These are phyloP conservation scores for Annulohypoxylon stygium DNA, from an alignment of 495 filamentous ascomycete genomes.

Conservation along the genomic window DNA sequence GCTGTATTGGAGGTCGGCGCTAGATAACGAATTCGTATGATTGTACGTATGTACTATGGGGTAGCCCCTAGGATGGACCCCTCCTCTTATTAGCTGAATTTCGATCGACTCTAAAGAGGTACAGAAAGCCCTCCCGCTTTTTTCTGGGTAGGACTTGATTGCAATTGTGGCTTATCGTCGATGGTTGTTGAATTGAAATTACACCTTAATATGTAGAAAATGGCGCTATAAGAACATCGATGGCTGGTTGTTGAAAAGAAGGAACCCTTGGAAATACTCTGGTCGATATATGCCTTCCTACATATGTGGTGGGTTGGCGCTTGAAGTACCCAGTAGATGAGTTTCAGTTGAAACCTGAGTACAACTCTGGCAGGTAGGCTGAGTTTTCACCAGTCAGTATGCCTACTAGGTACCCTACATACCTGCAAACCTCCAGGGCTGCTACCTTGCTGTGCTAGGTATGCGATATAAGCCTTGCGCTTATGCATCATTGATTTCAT, in stretches of 20 bases:
- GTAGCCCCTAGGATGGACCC: constrained; percentile 27
- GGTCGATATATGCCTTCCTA: neutral
- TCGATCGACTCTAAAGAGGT: constrained; percentile 39
- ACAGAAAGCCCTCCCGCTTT: constrained; percentile 12
- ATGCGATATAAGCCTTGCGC: neutral
- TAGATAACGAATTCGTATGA: constrained; percentile 19
- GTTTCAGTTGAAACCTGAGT: neutral
- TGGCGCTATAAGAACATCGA: too few relatives aligned
- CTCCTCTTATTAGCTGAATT: constrained; percentile 39
- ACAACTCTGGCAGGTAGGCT: constrained; percentile 26
- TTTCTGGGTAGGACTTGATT: neutral
- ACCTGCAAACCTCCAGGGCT: constrained; percentile 30
- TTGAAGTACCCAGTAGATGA: neutral
- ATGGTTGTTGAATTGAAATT: constrained; percentile 11
- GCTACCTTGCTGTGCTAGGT: constrained; percentile 20
- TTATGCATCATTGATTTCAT: constrained; percentile 12
- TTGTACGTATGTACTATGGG: constrained; percentile 14
- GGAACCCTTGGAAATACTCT: neutral
- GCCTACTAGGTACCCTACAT: constrained; percentile 4
- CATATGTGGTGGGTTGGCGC: too few relatives aligned
- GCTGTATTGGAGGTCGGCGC: neutral
- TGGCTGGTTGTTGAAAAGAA: too few relatives aligned
- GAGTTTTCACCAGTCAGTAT: constrained; percentile 23
- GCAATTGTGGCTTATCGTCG: constrained; percentile 11
- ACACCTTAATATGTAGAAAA: too few relatives aligned